These are phyloP conservation scores for Anaeramoeba ignava DNA, from an alignment of 78 protist genomes.

Conservation along the genomic window DNA sequence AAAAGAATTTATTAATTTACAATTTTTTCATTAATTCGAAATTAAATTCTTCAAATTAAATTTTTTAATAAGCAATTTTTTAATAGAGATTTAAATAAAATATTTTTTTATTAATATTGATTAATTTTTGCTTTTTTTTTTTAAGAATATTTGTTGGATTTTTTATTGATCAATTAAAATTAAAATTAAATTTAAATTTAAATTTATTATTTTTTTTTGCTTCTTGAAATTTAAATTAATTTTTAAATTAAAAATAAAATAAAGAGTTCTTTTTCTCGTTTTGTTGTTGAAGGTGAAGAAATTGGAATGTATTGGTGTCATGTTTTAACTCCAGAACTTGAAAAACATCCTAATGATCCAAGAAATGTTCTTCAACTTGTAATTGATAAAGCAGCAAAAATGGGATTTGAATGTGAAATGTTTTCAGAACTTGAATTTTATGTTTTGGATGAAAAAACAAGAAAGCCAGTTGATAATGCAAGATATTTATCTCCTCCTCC, in stretches of 20 bases:
- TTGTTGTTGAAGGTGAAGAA: neutral
- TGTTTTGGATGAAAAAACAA: neutral
- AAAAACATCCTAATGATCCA: slow-evolving; percentile 5
- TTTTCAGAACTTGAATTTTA: slow-evolving; percentile 27
- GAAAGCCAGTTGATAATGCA: neutral
- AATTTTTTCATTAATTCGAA: too few relatives aligned
- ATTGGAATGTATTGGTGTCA: neutral
- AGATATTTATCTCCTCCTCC: slow-evolving; percentile 16
- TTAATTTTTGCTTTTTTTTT: neutral
- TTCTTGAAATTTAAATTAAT: too few relatives aligned
- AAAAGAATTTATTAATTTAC: too few relatives aligned
- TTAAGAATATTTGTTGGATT: neutral
- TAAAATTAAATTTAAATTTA: too few relatives aligned
- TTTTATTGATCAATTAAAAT: neutral
- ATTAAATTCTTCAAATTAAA: too few relatives aligned
- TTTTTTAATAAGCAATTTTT: too few relatives aligned
- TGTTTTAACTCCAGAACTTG: neutral
- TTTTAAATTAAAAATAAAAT: too few relatives aligned
- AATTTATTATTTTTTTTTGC: too few relatives aligned
- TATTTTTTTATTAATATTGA: neutral
- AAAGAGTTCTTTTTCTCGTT: neutral
- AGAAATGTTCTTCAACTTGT: neutral
- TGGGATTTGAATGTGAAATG: slow-evolving; percentile 11
- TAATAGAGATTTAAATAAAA: neutral
- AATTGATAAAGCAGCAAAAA: neutral